Base-by-base conservation (phyloP, 495 filamentous ascomycete species). In the Copromyces sp. region DNA sequence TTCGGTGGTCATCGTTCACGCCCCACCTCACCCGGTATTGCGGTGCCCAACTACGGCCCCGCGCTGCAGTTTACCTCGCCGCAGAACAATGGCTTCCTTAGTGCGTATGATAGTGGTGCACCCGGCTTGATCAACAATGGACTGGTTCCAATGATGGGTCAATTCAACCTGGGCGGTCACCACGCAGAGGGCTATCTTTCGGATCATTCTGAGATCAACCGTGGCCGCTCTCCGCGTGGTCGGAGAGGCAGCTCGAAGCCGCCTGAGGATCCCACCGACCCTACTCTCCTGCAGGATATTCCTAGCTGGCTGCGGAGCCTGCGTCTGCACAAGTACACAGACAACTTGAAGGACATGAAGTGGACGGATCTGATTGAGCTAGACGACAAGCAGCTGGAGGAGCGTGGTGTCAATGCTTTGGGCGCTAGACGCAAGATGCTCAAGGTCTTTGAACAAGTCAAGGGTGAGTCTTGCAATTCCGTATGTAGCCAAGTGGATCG, bases 371-470 rank as follows among this genome's bases (percentile, higher is more conserved):
- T 99, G 77, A 83, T 99, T 75, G 91, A 94, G 81, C 85, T 99
- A 73, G 93, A 97, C 80, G 96, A 99, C 78, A 94, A 94, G 82
- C 94, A 92, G 71, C 85, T 99, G 76, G 95, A 98, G 82, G 92
- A 94, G 12, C 90, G 93, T 70, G 95, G 95, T 68, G 95, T 99
- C 40, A 98, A 97, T 81, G 95, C 95, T 59, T 86, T 98, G 73
- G 95, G 95, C 75, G 95, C 95, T 24, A 87, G 95, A 72, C 93
- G 94, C 82, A 99, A 99, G 87, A 97, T 99, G 94, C 84, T 99
- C 65, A 99, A 99, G 89, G 95, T 97, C 38, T 98, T 98, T 82
- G 94, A 96, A 78, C 95, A 98, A 85, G 94, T 99, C 78, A 92
- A 90, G 77, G 94, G 86, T 87, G 81, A 75, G 77, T 80, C 20